Evolutionary conservation across 805 yeast genomes (phyloP), one percentile per base, ranked within the genome.

Genomic region (Candida qinlingensis): DNA sequence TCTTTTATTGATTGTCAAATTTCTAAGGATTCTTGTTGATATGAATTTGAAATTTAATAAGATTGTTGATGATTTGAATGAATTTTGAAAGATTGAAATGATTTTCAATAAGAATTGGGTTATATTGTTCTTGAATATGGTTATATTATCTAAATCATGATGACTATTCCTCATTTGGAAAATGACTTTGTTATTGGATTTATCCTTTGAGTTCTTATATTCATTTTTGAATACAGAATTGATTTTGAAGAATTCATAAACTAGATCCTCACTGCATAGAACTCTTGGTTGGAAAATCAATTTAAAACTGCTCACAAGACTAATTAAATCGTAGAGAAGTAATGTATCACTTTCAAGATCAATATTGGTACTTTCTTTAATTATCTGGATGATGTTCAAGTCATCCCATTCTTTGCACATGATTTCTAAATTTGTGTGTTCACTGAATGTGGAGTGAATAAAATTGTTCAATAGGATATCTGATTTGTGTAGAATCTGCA

Each of bases 361-460:
- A 3, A 34, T n/a, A 31, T 37, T 42, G 25, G 36, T 13, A 7
- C 29, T 39, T 12, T 45, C 46, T 11, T 13, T 38, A 5, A 48
- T 12, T 19, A 48, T 48, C 30, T 35, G 27, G 2, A 30, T 4
- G 6, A 55, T 37, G n/a, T 49, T 48, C 4, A 47, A 13, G 2
- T 31, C 12, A 25, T 51, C 44, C 59, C 59, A 57, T 27, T 57
- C 60, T 3, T 36, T 13, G 4, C 50, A 13, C 39, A 57, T 39
- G 27, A 27, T 35, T 1, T 45, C 41, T 4, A 54, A 31, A 10
- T 37, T 35, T 37, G 34, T 6, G 7, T 9, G 3, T 33, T 35
- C 13, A 37, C 13, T 42, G 27, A 42, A 42, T 7, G 45, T 42
- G 27, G 42, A 27, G 4, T 28, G 37, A 9, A 37, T 7, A 41